A percentile compares a stretch with the other conserved stretches of the same genome.
phyloP scores from a whole-genome alignment of 1,284 basidiomycete genomes.

The Cystobasidium sp. region DNA sequence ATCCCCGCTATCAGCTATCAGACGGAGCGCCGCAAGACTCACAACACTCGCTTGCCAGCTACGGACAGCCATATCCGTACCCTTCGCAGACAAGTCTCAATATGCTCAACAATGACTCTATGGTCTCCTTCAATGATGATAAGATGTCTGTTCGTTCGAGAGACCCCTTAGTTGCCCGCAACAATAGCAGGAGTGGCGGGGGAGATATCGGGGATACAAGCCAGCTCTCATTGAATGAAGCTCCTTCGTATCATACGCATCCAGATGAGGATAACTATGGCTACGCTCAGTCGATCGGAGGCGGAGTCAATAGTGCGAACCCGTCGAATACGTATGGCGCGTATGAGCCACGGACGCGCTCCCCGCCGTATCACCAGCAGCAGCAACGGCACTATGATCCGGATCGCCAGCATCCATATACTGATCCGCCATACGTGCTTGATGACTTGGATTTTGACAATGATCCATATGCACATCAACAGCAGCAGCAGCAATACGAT shows the following conservation, averaged over 20 bases:
- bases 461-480: constrained; percentile 1
- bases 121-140: constrained; percentile 27
- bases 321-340: constrained; percentile 19
- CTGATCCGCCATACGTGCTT: constrained; percentile 29
- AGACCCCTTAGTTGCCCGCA: constrained; percentile 7
- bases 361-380: constrained; percentile 13
- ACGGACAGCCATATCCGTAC: constrained; percentile 29
- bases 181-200: background rate
- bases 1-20: constrained; percentile 28
- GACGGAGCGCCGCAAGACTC: constrained; percentile 19
- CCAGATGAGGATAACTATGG: constrained; percentile 23
- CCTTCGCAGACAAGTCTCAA: constrained; percentile 27
- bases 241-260: constrained; percentile 39
- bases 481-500: background rate
- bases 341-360: constrained; percentile 1
- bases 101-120: constrained; percentile 29
- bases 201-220: constrained; percentile 21
- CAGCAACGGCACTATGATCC: constrained; percentile 22
- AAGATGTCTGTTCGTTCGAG: constrained; percentile 31
- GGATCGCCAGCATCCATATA: constrained; percentile 36
- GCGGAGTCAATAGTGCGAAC: background rate
- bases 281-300: background rate
- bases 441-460: background rate
- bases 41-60: constrained; percentile 22
- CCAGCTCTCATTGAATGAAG: constrained; percentile 22